These are phyloP conservation scores for Citrullus amarus DNA, from an alignment of 306 rosid genomes.

Conservation along the genomic window DNA sequence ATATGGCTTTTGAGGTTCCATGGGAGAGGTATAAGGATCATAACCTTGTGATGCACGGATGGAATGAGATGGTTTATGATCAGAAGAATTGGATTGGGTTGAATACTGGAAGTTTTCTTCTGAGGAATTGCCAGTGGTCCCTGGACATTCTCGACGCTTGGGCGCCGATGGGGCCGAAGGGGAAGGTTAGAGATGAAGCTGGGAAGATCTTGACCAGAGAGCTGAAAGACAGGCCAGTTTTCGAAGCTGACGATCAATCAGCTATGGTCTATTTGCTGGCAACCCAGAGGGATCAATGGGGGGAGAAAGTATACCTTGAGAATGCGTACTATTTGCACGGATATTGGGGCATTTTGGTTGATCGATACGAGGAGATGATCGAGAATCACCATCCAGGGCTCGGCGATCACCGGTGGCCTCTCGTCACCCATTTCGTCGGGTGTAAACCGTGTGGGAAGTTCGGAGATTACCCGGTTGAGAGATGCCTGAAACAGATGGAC, in stretches of 20 bases:
- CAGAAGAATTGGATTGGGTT: slow-evolving; percentile 78
- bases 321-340: slow-evolving; percentile 64
- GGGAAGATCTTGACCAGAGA: slow-evolving; percentile 62
- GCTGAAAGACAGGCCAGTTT: slow-evolving; percentile 57
- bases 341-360: slow-evolving; percentile 86
- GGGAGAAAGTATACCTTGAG: slow-evolving; percentile 65
- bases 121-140: slow-evolving; percentile 75
- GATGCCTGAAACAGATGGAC: slow-evolving; percentile 84
- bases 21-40: slow-evolving; percentile 67
- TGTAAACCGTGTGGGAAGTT: slow-evolving; percentile 91
- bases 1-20: slow-evolving; percentile 82
- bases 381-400: slow-evolving; percentile 71
- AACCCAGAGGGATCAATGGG: slow-evolving; percentile 49
- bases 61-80: slow-evolving; percentile 75
- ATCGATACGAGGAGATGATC: slow-evolving; percentile 65
- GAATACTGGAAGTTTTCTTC: slow-evolving; percentile 65
- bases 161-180: slow-evolving; percentile 97
- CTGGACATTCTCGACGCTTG: slow-evolving; percentile 75
- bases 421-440: slow-evolving; percentile 90
- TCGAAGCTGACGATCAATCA: slow-evolving; percentile 82
- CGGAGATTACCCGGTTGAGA: slow-evolving; percentile 78
- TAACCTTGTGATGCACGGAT: slow-evolving; percentile 77
- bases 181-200: slow-evolving; percentile 68
- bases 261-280: slow-evolving; percentile 68
- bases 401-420: slow-evolving; percentile 86